Evolutionary conservation across 805 yeast species (phyloP).

Genomic region (Candida sithepensis): DNA sequence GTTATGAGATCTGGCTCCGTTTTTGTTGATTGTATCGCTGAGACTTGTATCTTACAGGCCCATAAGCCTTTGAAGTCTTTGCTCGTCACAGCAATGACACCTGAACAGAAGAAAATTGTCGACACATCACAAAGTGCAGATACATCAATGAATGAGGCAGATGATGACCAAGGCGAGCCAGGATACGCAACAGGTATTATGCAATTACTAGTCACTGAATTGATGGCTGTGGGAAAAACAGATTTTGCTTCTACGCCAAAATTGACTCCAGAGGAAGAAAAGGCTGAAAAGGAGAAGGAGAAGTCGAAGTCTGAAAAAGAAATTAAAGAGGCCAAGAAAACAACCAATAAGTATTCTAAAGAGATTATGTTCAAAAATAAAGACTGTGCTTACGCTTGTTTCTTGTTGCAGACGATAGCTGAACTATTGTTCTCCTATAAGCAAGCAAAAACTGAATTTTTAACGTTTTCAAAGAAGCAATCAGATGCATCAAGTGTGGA

Average conservation of each 20-base stretch:
- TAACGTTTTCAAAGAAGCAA: slow-evolving; percentile 67
- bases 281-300: background rate
- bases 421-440: slow-evolving; percentile 78
- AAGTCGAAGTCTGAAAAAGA: slow-evolving; percentile 12
- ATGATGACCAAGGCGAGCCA: slow-evolving; percentile 25
- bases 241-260: slow-evolving; percentile 24
- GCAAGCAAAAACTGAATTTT: slow-evolving; percentile 75
- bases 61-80: slow-evolving; percentile 19
- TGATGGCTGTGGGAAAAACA: slow-evolving; percentile 42
- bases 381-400: slow-evolving; percentile 63
- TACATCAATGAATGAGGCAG: slow-evolving; percentile 18
- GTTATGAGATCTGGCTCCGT: slow-evolving; percentile 34
- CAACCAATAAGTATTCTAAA: slow-evolving; percentile 21
- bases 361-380: slow-evolving; percentile 42
- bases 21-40: slow-evolving; percentile 24
- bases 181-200: slow-evolving; percentile 50
- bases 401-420: slow-evolving; percentile 60
- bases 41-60: slow-evolving; percentile 17
- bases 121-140: slow-evolving; percentile 21
- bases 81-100: slow-evolving; percentile 15
- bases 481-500: slow-evolving; percentile 30
- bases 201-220: slow-evolving; percentile 57
- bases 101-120: slow-evolving; percentile 21
- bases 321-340: slow-evolving; percentile 17
- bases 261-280: slow-evolving; percentile 14